A percentile compares a stretch with the other conserved stretches of the same genome.
phyloP scores from a whole-genome alignment of 106 monocot species.

The Allium cepa region DNA sequence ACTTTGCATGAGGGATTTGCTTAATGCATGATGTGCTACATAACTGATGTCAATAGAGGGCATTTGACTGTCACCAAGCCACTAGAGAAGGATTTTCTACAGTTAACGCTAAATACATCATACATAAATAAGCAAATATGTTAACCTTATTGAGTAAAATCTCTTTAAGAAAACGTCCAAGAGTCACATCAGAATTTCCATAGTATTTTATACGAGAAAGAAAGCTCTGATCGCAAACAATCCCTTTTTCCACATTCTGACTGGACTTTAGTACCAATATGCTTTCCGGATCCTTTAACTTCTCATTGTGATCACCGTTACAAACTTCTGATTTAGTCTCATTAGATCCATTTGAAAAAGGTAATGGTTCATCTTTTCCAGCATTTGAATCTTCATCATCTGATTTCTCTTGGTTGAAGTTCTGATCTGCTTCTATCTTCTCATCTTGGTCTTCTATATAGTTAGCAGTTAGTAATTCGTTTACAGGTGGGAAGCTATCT shows the following conservation, averaged over 20 bases:
- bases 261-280: conserved; percentile 77
- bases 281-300: conserved; percentile 58
- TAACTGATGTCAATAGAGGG: no score
- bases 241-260: conserved; percentile 41
- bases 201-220: conserved; percentile 95
- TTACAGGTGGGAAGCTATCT: conserved; percentile 12
- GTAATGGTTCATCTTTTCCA: conserved; percentile 9
- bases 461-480: conserved; percentile 24
- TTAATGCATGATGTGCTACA: no score
- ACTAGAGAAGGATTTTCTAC: not conserved
- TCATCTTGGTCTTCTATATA: conserved; percentile 13
- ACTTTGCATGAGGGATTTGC: no score
- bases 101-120: not conserved
- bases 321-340: conserved; percentile 12
- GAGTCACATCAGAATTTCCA: conserved; percentile 75
- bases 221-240: conserved; percentile 76
- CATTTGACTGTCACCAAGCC: no score
- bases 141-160: conserved; percentile 72
- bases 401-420: conserved; percentile 17
- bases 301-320: conserved; percentile 31
- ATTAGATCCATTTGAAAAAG: conserved; percentile 21
- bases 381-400: conserved; percentile 10
- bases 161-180: conserved; percentile 80
- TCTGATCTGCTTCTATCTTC: conserved; percentile 11
- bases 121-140: conserved; percentile 2